Base-by-base conservation (phyloP, 1,284 basidiomycete genomes). In the Gymnopus androsaceus region DNA sequence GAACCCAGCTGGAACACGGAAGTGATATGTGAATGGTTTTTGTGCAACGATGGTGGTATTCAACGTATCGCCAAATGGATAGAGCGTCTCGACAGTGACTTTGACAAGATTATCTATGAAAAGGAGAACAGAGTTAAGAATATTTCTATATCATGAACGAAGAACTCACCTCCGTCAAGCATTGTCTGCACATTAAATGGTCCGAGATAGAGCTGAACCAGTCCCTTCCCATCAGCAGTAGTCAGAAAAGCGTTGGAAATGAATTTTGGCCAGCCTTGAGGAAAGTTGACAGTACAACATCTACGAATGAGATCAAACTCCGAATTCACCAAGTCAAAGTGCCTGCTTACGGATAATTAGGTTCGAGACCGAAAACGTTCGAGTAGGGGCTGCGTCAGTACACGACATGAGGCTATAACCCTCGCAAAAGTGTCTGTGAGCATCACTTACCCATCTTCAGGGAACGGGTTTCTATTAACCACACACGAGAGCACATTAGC, bases 301-400 rank as follows among this genome's bases (percentile, higher is more conserved):
- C 72, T 73, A 54, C 9, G 21, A n/a, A 15, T 17, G 60, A 51
- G 31, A 8, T 31, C n/a, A n/a, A 47, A 23, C 25, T 34, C 8
- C 15, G 27, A 1, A 25, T 19, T 25, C 21, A 7, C 19, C 67
- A 19, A 71, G 52, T 15, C 67, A 6, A 17, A 37, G n/a, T n/a
- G n/a, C n/a, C n/a, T n/a, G n/a, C 71, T 51, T 27, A 77, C 75
- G 77, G 77, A 58, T 78, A 78, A 46, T 79, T 76, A 12, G 77
- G 77, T 59, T 78, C 74, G 6, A 79, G 66, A 8, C 77, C 81
- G 58, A 84, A 83, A 2, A 84, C 80, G 60, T 85, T 84, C 0
- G 81, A 81, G 63, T 83, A 82, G 1, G 79, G 66, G 9, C 81
- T 81, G 44, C 21, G 37, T 38, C 34, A 25, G n/a, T n/a, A n/a